phyloP scores from a whole-genome alignment of 495 filamentous ascomycete species.

The Trichodelitschia bisporula region DNA sequence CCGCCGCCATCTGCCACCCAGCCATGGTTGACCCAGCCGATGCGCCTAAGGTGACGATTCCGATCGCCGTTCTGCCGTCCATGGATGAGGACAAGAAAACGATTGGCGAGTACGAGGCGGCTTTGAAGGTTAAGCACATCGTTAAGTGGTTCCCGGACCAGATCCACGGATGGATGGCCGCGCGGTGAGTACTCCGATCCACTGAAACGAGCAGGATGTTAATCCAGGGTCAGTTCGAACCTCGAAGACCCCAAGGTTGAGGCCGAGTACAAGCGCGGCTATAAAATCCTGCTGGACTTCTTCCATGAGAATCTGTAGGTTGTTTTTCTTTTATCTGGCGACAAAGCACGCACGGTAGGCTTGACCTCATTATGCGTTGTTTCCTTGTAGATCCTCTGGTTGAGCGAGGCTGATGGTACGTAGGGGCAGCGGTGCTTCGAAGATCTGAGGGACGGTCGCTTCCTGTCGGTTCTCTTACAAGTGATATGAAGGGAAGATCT shows the following conservation, averaged over 20 bases:
- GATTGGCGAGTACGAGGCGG: constrained; percentile 41
- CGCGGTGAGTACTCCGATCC: constrained; percentile 18
- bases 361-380: no score
- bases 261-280: constrained; percentile 56
- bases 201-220: no score
- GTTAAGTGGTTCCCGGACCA: constrained; percentile 58
- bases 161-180: constrained; percentile 82
- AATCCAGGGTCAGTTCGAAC: constrained; percentile 19
- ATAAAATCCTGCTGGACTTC: constrained; percentile 47
- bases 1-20: constrained; percentile 48
- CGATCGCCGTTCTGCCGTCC: constrained; percentile 17
- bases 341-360: neutral
- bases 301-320: constrained; percentile 41
- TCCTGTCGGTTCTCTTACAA: no score
- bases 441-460: no score
- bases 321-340: neutral
- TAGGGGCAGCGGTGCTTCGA: no score
- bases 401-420: no score
- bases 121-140: constrained; percentile 36
- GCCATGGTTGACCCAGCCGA: constrained; percentile 67
- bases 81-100: constrained; percentile 29
- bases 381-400: no score
- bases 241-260: constrained; percentile 38
- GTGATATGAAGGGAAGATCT: no score
- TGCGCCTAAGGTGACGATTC: constrained; percentile 15